phyloP scores from a whole-genome alignment of 495 filamentous ascomycete genomes.

The Parachaetomium inaequale region DNA sequence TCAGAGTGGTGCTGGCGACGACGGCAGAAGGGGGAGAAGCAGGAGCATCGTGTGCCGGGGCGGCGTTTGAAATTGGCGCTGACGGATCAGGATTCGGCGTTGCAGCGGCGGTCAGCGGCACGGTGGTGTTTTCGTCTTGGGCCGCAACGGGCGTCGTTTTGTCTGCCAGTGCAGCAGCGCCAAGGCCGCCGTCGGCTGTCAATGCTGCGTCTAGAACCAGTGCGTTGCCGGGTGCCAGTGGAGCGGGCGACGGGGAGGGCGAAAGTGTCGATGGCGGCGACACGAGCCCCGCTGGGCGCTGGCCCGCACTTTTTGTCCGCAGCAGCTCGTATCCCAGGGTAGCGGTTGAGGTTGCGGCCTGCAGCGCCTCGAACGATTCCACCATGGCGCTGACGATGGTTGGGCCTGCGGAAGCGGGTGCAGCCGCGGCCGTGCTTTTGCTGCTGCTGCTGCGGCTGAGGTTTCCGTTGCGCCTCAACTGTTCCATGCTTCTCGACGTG shows the following conservation, averaged over 20 bases:
- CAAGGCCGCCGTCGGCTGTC: constrained; percentile 5
- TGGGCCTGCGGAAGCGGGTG: constrained; percentile 16
- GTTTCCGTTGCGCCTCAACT: constrained; percentile 24
- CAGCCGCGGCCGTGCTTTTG: constrained; percentile 25
- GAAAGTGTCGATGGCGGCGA: constrained; percentile 26
- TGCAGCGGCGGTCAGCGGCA: constrained; percentile 18
- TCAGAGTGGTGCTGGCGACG: constrained; percentile 15
- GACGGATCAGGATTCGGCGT: constrained; percentile 3
- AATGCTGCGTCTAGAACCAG: not conserved
- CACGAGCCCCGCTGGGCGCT: constrained; percentile 15
- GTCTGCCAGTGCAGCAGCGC: constrained; percentile 11
- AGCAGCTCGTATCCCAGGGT: constrained; percentile 27
- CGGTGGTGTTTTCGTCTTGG: constrained; percentile 7
- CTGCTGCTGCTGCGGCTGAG: constrained; percentile 27
- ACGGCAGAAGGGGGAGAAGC: constrained; percentile 4
- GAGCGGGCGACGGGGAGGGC: constrained; percentile 16
- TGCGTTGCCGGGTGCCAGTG: constrained; percentile 1
- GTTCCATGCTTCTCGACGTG: constrained; percentile 13
- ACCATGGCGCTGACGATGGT: constrained; percentile 31
- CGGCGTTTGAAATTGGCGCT: not conserved
- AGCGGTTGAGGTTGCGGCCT: constrained; percentile 18
- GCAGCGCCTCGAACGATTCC: constrained; percentile 35
- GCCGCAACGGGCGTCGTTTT: not conserved
- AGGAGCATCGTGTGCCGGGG: constrained; percentile 7
- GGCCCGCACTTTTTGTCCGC: constrained; percentile 20